These are phyloP conservation scores for Phytophthora lateralis DNA, from an alignment of 352 stramenopile species.

Conservation along the genomic window DNA sequence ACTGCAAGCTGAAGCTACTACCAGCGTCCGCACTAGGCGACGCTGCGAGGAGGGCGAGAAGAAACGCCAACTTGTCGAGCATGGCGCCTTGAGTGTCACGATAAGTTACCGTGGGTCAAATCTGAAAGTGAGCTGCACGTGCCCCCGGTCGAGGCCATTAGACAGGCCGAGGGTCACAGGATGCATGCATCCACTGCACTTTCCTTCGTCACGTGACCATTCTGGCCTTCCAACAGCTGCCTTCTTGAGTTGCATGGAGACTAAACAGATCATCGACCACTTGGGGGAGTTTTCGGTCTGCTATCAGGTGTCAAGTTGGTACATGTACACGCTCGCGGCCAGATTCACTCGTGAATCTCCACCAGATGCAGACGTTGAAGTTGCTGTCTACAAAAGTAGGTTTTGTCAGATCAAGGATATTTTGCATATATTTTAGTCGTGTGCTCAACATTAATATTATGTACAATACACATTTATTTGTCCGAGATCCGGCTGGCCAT, in stretches of 20 bases:
- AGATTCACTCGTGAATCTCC: too few species aligned
- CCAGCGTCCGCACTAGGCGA: background rate
- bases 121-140: slow-evolving; percentile 6
- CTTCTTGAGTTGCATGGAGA: too few species aligned
- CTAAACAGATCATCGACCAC: too few species aligned
- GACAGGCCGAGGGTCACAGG: too few species aligned
- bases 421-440: too few species aligned
- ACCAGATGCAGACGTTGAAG: background rate
- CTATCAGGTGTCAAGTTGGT: too few species aligned
- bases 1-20: slow-evolving; percentile 23
- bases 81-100: background rate
- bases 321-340: too few species aligned
- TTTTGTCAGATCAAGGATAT: background rate
- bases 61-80: slow-evolving; percentile 10
- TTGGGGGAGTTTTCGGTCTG: too few species aligned
- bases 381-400: background rate
- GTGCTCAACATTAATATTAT: background rate
- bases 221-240: too few species aligned
- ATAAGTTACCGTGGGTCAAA: background rate
- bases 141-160: background rate
- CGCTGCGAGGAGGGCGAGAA: background rate
- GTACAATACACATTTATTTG: slow-evolving; percentile 3
- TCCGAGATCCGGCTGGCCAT: slow-evolving; percentile 38
- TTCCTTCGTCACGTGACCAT: too few species aligned
- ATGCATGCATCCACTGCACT: too few species aligned